Evolutionary conservation across 345 rosid species (phyloP).

Genomic region (Camelina neglecta): DNA sequence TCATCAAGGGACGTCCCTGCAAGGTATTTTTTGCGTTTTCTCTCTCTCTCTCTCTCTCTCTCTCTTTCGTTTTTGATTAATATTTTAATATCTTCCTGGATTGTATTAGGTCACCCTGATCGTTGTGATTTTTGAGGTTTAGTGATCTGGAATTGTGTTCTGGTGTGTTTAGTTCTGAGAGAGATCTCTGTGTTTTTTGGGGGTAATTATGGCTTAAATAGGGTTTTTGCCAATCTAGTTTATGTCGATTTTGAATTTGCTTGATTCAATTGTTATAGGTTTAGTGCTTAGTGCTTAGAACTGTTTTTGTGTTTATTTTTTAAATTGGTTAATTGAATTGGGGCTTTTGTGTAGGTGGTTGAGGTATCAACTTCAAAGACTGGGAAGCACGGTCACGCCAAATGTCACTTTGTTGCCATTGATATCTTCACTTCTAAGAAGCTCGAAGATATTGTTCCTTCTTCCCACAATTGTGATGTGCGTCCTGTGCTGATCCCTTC

Average conservation of each 20-base stretch:
- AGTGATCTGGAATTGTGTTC: neutral
- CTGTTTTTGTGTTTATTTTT: neutral
- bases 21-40: constrained; percentile 31
- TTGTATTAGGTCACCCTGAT: neutral
- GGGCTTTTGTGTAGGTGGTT: constrained; percentile 55
- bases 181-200: neutral
- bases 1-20: constrained; percentile 50
- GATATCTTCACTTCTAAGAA: constrained; percentile 84
- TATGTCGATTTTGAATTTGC: neutral
- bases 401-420: constrained; percentile 84
- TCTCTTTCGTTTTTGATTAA: neutral
- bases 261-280: neutral
- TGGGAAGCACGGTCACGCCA: constrained; percentile 88
- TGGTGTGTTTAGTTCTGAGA: neutral
- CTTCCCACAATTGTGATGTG: constrained; percentile 90
- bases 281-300: neutral
- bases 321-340: neutral
- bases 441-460: constrained; percentile 87
- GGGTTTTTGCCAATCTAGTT: neutral
- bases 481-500: neutral
- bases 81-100: neutral
- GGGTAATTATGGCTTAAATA: neutral
- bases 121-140: neutral
- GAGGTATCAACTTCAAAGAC: constrained; percentile 91
- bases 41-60: neutral